Conservation (phyloP, 805 yeast species). For the Zygosaccharomyces lentus region DNA sequence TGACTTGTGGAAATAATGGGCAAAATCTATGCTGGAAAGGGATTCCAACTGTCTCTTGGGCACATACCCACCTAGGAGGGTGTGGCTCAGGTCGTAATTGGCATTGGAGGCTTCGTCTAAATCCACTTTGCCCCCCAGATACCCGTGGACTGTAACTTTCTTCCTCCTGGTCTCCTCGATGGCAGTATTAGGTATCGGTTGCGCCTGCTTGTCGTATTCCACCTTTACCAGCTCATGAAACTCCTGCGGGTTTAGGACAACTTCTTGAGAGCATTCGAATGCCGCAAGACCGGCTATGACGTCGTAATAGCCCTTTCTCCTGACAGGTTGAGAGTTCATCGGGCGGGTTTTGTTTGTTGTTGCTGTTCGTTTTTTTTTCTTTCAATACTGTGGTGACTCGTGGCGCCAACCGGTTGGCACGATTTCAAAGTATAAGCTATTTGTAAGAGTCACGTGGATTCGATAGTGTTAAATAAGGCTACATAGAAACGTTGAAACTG, state of each 20-base stretch:
- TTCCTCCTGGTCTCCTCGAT: constrained; percentile 12
- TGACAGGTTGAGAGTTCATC: constrained; percentile 1
- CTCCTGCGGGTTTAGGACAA: constrained; percentile 25
- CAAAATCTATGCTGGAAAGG: constrained; percentile 33
- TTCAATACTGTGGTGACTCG: constrained; percentile 1
- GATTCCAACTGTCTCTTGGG: constrained; percentile 33
- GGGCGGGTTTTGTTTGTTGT: too few species aligned
- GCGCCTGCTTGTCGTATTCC: constrained; percentile 24
- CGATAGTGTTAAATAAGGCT: not conserved
- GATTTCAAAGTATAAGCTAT: not conserved
- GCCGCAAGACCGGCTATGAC: constrained; percentile 32
- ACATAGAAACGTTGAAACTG: not conserved
- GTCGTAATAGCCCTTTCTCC: constrained; percentile 27
- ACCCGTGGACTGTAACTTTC: constrained; percentile 29
- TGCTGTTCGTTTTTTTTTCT: not conserved
- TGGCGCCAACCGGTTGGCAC: not conserved
- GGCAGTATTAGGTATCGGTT: constrained; percentile 22
- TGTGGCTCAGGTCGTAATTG: constrained; percentile 30
- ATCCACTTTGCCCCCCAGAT: constrained; percentile 30
- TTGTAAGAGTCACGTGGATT: not conserved
- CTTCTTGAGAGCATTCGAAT: constrained; percentile 30
- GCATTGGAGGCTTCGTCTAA: constrained; percentile 24
- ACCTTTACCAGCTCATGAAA: constrained; percentile 26
- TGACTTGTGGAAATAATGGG: constrained; percentile 30
- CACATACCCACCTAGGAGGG: constrained; percentile 33